phyloP scores from a whole-genome alignment of 176 grass and related monocot genomes.

The Hsuehochloa calcarea region DNA sequence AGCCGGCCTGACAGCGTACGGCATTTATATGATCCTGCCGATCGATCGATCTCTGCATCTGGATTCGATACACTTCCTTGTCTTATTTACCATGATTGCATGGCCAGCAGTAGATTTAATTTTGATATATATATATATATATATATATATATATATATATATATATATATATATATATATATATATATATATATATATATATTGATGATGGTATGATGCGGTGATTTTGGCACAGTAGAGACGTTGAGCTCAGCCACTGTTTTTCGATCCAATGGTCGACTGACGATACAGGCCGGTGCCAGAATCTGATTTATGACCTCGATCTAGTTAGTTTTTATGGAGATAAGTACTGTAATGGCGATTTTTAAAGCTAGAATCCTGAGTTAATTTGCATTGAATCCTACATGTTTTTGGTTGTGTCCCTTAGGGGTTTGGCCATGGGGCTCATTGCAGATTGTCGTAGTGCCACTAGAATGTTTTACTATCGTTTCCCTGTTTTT shows the following conservation, averaged over 20 bases:
- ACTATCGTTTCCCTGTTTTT: no score
- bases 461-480: no score
- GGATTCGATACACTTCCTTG: neutral
- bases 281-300: neutral
- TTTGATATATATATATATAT: no score
- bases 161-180: no score
- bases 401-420: no score
- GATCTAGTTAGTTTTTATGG: neutral
- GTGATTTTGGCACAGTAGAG: neutral
- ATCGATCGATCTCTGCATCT: neutral
- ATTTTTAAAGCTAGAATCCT: neutral
- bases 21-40: neutral
- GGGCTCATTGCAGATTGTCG: no score
- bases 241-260: neutral
- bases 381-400: neutral
- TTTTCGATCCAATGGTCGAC: neutral
- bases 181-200: no score
- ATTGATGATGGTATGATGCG: neutral
- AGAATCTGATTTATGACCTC: neutral
- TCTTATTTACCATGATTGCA: neutral
- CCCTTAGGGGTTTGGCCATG: no score
- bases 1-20: neutral
- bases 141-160: no score
- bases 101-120: no score
- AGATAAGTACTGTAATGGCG: neutral